phyloP scores from a whole-genome alignment of 139 green algal species.

The Limnomonas spitsbergensis region DNA sequence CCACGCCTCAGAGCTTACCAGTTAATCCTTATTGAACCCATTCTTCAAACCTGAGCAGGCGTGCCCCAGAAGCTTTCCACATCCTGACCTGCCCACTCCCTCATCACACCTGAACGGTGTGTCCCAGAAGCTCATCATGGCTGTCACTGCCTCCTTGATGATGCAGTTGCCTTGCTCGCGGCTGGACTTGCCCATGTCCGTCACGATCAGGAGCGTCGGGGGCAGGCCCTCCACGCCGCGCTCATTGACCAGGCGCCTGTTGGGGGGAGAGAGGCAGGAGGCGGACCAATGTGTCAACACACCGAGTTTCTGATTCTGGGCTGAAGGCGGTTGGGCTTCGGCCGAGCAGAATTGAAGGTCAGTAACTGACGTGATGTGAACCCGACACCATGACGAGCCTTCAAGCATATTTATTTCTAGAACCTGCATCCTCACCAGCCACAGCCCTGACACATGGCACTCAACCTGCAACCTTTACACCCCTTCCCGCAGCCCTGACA shows the following conservation, averaged over 20 bases:
- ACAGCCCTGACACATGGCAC: not conserved
- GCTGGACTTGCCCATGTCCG: conserved; percentile 55
- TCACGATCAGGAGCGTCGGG: conserved; percentile 40
- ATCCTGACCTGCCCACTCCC: conserved; percentile 36
- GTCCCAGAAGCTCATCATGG: conserved; percentile 67
- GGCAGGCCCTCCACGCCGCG: conserved; percentile 28
- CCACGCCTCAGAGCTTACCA: no score
- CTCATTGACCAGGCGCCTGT: conserved; percentile 32
- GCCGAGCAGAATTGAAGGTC: no score
- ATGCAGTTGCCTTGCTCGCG: conserved; percentile 84
- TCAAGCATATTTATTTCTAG: no score
- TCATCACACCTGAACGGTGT: conserved; percentile 43
- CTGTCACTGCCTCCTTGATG: conserved; percentile 78
- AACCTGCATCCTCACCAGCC: not conserved
- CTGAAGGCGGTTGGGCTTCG: no score
- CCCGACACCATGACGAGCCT: no score
- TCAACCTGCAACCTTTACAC: not conserved
- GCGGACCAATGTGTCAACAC: no score
- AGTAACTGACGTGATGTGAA: no score
- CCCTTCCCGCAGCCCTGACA: no score
- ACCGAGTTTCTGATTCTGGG: not conserved
- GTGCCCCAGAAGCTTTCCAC: no score
- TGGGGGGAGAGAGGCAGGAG: no score
- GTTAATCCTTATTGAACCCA: no score
- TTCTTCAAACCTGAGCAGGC: no score